Percentiles rank a stretch among this genome's conserved stretches.
Evolutionary conservation across 2,329 filamentous ascomycete genomes (phyloP).

Genomic region (Aspergillus costaricaensis): DNA sequence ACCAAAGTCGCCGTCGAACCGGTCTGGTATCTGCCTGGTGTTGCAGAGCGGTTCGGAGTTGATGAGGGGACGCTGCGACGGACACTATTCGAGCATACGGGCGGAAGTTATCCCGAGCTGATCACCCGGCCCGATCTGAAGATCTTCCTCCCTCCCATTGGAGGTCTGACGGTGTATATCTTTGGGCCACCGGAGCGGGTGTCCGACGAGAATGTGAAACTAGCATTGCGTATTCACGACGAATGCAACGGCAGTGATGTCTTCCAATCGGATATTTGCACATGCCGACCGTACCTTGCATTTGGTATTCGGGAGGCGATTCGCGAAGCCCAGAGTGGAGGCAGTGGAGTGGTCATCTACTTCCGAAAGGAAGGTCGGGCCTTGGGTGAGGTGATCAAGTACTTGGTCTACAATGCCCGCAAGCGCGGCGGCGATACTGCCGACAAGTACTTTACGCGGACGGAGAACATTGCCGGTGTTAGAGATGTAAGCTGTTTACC

Average conservation of each 20-base stretch:
- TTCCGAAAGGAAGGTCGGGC: slow-evolving; percentile 97
- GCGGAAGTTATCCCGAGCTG: slow-evolving; percentile 92
- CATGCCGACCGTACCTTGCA: slow-evolving; percentile 86
- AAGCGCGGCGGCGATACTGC: slow-evolving; percentile 44
- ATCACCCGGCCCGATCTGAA: slow-evolving; percentile 96
- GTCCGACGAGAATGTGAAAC: slow-evolving; percentile 76
- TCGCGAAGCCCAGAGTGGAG: slow-evolving; percentile 91
- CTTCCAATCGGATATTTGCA: slow-evolving; percentile 97
- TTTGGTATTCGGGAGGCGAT: slow-evolving; percentile 98
- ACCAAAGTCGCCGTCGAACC: slow-evolving; percentile 98
- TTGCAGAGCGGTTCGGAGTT: slow-evolving; percentile 89
- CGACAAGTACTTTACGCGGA: slow-evolving; percentile 80
- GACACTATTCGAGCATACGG: slow-evolving; percentile 90
- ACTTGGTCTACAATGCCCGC: slow-evolving; percentile 64
- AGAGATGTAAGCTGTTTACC: slow-evolving; percentile 57
- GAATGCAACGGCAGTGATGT: slow-evolving; percentile 97
- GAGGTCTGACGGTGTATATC: slow-evolving; percentile 92
- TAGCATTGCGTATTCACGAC: slow-evolving; percentile 83
- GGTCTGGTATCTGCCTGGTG: slow-evolving; percentile 82
- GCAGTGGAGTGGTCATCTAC: slow-evolving; percentile 94
- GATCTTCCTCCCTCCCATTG: slow-evolving; percentile 91
- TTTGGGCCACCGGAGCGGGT: slow-evolving; percentile 95
- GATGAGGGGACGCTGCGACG: slow-evolving; percentile 85
- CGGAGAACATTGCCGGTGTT: slow-evolving; percentile 97
- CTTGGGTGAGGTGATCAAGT: slow-evolving; percentile 91